Evolutionary conservation across 139 green algal species (phyloP).

Genomic region (Haematococcus sp.): DNA sequence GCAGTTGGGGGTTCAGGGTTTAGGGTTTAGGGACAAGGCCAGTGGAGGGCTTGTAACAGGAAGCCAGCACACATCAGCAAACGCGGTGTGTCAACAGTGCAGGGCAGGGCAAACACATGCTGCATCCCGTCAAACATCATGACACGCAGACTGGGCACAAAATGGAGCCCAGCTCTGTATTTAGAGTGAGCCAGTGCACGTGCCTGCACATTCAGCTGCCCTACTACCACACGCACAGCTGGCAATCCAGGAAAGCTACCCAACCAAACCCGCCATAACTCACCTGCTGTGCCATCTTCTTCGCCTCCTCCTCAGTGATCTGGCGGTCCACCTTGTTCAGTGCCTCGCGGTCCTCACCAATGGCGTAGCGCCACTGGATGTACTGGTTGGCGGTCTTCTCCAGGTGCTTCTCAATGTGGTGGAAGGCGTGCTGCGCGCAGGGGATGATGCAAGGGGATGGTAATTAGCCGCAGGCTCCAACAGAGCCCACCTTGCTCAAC

Average conservation of each 20-base stretch:
- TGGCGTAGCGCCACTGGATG: constrained; percentile 92
- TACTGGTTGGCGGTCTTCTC: constrained; percentile 94
- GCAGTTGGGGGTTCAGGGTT: constrained; percentile 5
- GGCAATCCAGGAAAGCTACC: no score
- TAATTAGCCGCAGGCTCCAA: background rate
- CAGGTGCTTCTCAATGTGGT: constrained; percentile 93
- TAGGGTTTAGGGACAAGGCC: no score
- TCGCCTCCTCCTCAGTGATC: constrained; percentile 82
- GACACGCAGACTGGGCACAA: no score
- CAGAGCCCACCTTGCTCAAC: background rate
- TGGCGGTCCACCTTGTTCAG: constrained; percentile 67
- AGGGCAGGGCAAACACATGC: no score
- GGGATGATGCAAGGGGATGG: background rate
- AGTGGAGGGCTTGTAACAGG: background rate
- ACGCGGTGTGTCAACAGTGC: no score
- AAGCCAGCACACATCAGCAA: background rate
- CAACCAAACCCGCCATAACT: background rate
- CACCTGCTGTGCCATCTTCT: constrained; percentile 71
- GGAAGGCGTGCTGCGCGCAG: constrained; percentile 84
- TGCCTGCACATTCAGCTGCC: background rate
- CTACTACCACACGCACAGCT: no score
- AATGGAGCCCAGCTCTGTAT: no score
- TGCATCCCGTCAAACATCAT: background rate
- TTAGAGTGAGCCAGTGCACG: no score
- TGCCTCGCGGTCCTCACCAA: constrained; percentile 87